phyloP scores from a whole-genome alignment of 2,329 filamentous ascomycete genomes.

The Laburnicola sp. region DNA sequence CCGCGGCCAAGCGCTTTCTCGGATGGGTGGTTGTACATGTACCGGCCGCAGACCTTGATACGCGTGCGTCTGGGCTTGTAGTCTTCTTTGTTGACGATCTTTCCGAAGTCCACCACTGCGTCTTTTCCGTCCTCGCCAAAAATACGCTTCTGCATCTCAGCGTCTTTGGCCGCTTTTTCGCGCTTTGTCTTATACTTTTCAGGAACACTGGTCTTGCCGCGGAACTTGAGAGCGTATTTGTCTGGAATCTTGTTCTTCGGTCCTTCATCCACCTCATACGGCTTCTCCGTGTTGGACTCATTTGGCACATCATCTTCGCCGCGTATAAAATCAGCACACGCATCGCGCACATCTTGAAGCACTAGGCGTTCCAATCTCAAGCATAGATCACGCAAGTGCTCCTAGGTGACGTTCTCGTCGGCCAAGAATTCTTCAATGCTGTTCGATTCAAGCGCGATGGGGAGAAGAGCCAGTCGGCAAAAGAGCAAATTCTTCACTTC shows the following conservation, averaged over 20 bases:
- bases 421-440: constrained; percentile 53
- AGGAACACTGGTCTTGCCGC: constrained; percentile 14
- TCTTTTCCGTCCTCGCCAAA: constrained; percentile 13
- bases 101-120: constrained; percentile 42
- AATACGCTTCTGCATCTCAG: background rate
- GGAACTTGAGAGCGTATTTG: constrained; percentile 11
- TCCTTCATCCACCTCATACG: constrained; percentile 4
- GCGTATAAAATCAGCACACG: constrained; percentile 54
- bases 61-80: constrained; percentile 46
- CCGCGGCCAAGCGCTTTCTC: constrained; percentile 52
- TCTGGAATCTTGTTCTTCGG: constrained; percentile 6
- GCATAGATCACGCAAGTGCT: constrained; percentile 53
- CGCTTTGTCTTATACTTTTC: constrained; percentile 35
- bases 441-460: constrained; percentile 49
- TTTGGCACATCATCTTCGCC: constrained; percentile 33
- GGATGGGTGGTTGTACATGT: constrained; percentile 57
- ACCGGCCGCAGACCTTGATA: constrained; percentile 52
- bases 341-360: constrained; percentile 56
- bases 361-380: constrained; percentile 53
- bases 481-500: constrained; percentile 56
- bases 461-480: constrained; percentile 53
- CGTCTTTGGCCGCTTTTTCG: constrained; percentile 34
- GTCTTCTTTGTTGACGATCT: constrained; percentile 39
- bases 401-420: constrained; percentile 47
- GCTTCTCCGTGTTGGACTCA: constrained; percentile 10